phyloP scores from a whole-genome alignment of 345 rosid species.

The Crucihimalaya himalaica region DNA sequence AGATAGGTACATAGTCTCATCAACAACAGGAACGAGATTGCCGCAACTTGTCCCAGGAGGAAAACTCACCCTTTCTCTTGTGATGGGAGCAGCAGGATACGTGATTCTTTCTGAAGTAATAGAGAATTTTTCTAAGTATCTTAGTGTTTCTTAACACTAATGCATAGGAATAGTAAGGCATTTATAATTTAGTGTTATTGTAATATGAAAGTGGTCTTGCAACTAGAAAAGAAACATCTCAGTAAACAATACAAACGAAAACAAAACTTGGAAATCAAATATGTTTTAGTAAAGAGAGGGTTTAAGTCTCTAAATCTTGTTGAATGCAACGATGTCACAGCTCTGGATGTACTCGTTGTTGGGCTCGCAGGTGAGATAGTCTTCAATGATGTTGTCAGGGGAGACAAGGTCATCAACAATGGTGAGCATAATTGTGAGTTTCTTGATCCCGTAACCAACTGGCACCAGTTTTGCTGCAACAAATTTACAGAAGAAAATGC shows the following conservation, averaged over 20 bases:
- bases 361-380: slow-evolving; percentile 73
- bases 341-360: slow-evolving; percentile 79
- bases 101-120: slow-evolving; percentile 61
- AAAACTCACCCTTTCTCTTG: slow-evolving; percentile 55
- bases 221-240: slow-evolving; percentile 19
- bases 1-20: slow-evolving; percentile 58
- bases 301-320: slow-evolving; percentile 66
- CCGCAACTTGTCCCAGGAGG: slow-evolving; percentile 79
- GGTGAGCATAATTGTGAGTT: slow-evolving; percentile 82
- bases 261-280: slow-evolving; percentile 24
- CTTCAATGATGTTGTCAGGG: slow-evolving; percentile 78
- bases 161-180: background rate
- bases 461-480: slow-evolving; percentile 78
- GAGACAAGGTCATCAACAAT: slow-evolving; percentile 95
- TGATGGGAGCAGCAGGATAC: slow-evolving; percentile 64
- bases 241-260: slow-evolving; percentile 2
- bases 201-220: slow-evolving; percentile 23
- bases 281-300: slow-evolving; percentile 15
- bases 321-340: slow-evolving; percentile 94
- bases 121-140: slow-evolving; percentile 21
- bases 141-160: background rate
- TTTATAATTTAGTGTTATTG: slow-evolving; percentile 12
- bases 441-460: slow-evolving; percentile 95
- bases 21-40: slow-evolving; percentile 40
- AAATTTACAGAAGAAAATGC: background rate